Evolutionary conservation across 2,329 filamentous ascomycete genomes (phyloP).

Genomic region (Aspergillus udagawae): DNA sequence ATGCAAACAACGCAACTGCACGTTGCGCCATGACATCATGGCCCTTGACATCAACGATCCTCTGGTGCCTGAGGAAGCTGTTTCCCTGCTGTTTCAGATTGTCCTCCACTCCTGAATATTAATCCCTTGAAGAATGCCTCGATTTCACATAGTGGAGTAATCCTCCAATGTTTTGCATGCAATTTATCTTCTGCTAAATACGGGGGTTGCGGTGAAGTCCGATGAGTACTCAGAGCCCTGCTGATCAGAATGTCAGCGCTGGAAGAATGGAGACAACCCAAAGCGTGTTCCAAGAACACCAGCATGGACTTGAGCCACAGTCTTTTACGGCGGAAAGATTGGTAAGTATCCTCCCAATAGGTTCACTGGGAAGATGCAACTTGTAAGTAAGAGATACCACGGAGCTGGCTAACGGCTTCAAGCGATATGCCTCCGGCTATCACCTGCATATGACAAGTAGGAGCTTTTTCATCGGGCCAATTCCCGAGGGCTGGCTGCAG

Average conservation of each 20-base stretch:
- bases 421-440: slow-evolving; percentile 59
- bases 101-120: background rate
- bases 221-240: slow-evolving; percentile 23
- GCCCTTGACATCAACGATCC: slow-evolving; percentile 25
- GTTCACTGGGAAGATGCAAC: background rate
- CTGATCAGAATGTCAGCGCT: slow-evolving; percentile 17
- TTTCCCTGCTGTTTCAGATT: background rate
- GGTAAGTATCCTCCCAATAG: slow-evolving; percentile 31
- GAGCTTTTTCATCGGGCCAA: slow-evolving; percentile 62
- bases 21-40: slow-evolving; percentile 15
- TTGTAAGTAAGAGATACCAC: background rate
- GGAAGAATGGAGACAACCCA: slow-evolving; percentile 17
- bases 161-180: background rate
- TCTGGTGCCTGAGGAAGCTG: slow-evolving; percentile 6
- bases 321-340: slow-evolving; percentile 54
- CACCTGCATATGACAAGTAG: slow-evolving; percentile 60
- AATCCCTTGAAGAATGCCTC: background rate
- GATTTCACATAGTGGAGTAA: background rate
- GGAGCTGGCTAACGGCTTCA: slow-evolving; percentile 4
- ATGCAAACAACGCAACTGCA: slow-evolving; percentile 5
- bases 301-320: slow-evolving; percentile 41
- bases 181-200: slow-evolving; percentile 1
- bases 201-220: slow-evolving; percentile 7
- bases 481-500: slow-evolving; percentile 62
- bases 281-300: slow-evolving; percentile 17